Evolutionary conservation across 805 yeast genomes (phyloP), one percentile per base, ranked within the genome.

Genomic region (Metschnikowia sp.): DNA sequence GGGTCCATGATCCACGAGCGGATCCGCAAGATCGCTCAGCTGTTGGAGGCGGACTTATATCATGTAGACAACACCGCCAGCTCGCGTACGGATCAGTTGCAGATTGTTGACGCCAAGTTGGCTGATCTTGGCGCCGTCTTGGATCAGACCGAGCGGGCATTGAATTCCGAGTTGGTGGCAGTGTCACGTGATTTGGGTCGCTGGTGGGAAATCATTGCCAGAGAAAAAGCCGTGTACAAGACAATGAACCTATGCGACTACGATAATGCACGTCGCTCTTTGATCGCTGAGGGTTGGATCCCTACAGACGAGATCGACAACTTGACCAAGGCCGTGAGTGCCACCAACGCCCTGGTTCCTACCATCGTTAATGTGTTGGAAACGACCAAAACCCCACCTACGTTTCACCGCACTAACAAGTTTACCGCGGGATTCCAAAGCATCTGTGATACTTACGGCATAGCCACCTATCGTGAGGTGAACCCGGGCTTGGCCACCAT

Each of bases 221-320:
- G 89, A 64, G 99, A 94, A 66, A 88, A 88, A 63, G 84, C 89
- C 11, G 83, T 91, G 12, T 90, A 85, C 66, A 76, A 84, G 32
- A 78, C 89, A 0, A 74, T 94, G 73, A 89, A 89, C 67, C 74
- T 79, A 59, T 82, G 89, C 65, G 88, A 87, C 61, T 86, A 84
- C 65, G 95, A 87, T 61, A 88, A 81, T 54, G 72, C 84, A n/a
- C 82, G 96, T 69, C 82, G 86, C 64, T 87, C 96, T 33, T 74
- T 94, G 51, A 80, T 92, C 40, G 96, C 95, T 18, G 98, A 95
- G 72, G 99, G 98, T 31, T 94, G 99, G 99, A 74, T 88, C 18
- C 98, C 99, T 35, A 76, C 83, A 18, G 82, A 80, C 52, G 96
- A 90, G 51, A 69, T 91, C 34, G 75, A 76, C 6, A 56, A 69